Evolutionary conservation across 257 asterid species (phyloP).

Genomic region (Coffea canephora): DNA sequence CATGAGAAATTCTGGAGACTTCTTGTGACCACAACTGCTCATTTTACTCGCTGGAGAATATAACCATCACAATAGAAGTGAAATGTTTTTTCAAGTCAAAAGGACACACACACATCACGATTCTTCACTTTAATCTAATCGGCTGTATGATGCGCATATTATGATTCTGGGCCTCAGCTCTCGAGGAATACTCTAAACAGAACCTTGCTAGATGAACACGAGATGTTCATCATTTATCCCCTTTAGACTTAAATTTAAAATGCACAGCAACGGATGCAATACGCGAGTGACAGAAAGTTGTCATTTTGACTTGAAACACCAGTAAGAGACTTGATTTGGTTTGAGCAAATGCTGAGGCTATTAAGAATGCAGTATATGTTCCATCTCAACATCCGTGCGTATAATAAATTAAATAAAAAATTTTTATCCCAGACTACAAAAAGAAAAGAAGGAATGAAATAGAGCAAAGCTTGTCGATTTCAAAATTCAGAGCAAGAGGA

Average conservation of each 20-base stretch:
- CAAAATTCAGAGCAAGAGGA: neutral
- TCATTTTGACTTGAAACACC: neutral
- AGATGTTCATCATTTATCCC: no score
- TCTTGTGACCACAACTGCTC: neutral
- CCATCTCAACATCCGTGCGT: neutral
- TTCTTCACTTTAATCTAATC: neutral
- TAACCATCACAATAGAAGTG: neutral
- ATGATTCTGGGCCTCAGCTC: neutral
- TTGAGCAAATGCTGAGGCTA: neutral
- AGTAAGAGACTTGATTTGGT: neutral
- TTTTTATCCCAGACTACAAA: no score
- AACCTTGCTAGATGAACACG: neutral
- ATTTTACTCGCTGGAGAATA: neutral
- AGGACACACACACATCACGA: neutral
- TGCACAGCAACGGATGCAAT: neutral
- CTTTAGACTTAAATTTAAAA: neutral
- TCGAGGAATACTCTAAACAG: neutral
- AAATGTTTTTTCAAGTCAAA: neutral
- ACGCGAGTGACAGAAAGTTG: neutral
- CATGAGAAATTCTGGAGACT: neutral
- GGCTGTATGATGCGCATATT: neutral
- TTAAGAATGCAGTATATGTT: neutral
- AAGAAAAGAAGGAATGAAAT: neutral
- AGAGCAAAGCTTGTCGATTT: neutral
- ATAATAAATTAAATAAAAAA: no score